Evolutionary conservation across 345 rosid genomes (phyloP).

Genomic region (Rhizophora mangle): DNA sequence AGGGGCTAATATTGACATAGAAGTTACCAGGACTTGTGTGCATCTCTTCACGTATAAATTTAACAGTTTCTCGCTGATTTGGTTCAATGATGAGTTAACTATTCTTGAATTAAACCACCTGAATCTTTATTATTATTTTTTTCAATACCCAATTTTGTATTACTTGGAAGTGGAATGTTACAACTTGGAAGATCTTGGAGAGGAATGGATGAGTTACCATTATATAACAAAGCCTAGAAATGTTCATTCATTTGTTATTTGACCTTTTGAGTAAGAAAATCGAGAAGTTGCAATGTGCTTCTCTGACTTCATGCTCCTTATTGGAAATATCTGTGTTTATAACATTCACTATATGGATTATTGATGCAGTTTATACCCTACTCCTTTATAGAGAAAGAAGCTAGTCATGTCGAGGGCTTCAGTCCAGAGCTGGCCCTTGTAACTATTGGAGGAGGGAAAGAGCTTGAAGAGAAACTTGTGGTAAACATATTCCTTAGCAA

Average conservation of each 20-base stretch:
- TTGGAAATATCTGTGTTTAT: conserved; percentile 1
- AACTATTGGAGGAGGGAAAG: conserved; percentile 88
- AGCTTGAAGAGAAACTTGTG: conserved; percentile 97
- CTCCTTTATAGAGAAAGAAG: conserved; percentile 97
- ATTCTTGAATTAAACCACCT: too few species aligned
- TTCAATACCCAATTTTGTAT: too few species aligned
- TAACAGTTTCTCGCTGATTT: neutral
- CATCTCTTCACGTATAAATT: neutral
- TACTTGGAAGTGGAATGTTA: too few species aligned
- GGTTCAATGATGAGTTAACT: too few species aligned
- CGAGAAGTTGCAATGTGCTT: neutral
- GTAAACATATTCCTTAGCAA: conserved; percentile 35
- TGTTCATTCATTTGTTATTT: too few species aligned
- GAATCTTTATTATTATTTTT: too few species aligned
- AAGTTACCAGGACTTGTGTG: neutral
- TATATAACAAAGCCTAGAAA: too few species aligned
- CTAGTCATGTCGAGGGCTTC: conserved; percentile 92
- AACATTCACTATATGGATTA: conserved; percentile 9
- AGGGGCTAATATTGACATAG: neutral
- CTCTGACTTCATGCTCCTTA: too few species aligned
- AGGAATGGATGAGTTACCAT: too few species aligned
- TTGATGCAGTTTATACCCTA: conserved; percentile 79
- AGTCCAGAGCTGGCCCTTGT: conserved; percentile 91
- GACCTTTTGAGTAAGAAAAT: neutral
- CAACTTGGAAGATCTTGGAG: too few species aligned